phyloP scores from a whole-genome alignment of 495 filamentous ascomycete species.

The Letharia lupina region DNA sequence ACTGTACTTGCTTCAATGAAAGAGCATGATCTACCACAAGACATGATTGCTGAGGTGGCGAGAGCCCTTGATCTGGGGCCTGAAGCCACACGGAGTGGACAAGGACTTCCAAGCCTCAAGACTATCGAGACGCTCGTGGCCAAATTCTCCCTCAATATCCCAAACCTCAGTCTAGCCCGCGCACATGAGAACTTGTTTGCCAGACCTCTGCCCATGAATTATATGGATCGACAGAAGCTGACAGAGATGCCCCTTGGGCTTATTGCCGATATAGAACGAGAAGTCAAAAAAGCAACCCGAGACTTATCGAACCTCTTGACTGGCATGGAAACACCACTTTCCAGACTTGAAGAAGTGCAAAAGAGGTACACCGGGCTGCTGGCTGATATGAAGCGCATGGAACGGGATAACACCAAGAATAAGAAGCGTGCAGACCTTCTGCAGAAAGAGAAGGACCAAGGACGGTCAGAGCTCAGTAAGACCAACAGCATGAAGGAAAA shows the following conservation, averaged over 20 bases:
- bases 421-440: constrained; percentile 91
- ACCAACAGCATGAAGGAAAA: constrained; percentile 84
- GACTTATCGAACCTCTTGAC: constrained; percentile 74
- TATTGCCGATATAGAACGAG: constrained; percentile 47
- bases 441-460: constrained; percentile 93
- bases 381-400: constrained; percentile 86
- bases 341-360: constrained; percentile 74
- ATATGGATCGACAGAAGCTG: constrained; percentile 25
- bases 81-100: constrained; percentile 15
- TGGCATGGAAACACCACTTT: constrained; percentile 65
- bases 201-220: constrained; percentile 20
- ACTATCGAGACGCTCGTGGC: constrained; percentile 25
- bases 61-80: constrained; percentile 20
- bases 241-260: constrained; percentile 24
- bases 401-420: constrained; percentile 87
- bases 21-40: constrained; percentile 27
- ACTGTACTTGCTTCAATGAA: constrained; percentile 24
- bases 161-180: constrained; percentile 22
- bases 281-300: constrained; percentile 88
- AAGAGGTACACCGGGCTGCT: constrained; percentile 87
- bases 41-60: constrained; percentile 26
- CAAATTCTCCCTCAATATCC: constrained; percentile 19
- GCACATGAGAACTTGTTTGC: constrained; percentile 23
- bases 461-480: constrained; percentile 77
- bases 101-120: constrained; percentile 23